Conservation (phyloP, 1,139 yeast genomes). For the Yamadazyma diddensiae region DNA sequence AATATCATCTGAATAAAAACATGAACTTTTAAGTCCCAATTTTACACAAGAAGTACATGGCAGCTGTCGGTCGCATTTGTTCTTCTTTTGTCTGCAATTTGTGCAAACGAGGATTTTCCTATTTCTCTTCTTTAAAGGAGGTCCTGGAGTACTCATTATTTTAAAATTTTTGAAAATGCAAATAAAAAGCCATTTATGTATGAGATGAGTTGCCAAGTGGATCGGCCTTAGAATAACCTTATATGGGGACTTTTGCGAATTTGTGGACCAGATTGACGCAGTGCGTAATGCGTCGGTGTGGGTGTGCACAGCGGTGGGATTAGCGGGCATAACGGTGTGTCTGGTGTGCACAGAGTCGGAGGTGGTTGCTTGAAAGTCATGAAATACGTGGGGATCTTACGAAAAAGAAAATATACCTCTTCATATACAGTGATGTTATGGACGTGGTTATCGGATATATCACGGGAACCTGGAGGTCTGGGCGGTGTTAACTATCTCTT, state of each 20-base stretch:
- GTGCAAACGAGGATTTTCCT: slow-evolving; percentile 23
- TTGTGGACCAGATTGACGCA: neutral
- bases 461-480: no score
- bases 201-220: no score
- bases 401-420: no score
- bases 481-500: no score
- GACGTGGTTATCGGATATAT: no score
- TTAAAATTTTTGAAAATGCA: neutral
- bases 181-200: no score
- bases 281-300: neutral
- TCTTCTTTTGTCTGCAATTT: slow-evolving; percentile 30
- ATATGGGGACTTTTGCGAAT: neutral
- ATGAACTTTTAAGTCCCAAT: slow-evolving; percentile 13
- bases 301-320: neutral
- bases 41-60: slow-evolving; percentile 35
- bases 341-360: no score
- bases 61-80: slow-evolving; percentile 30
- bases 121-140: slow-evolving; percentile 15
- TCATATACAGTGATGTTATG: no score
- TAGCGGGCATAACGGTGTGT: no score
- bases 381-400: no score
- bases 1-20: slow-evolving; percentile 11
- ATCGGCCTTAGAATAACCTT: no score
- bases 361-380: no score
- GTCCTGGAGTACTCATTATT: slow-evolving; percentile 1